phyloP scores from a whole-genome alignment of 768 basidiomycete genomes.

The Xerocomellus dryophilus region DNA sequence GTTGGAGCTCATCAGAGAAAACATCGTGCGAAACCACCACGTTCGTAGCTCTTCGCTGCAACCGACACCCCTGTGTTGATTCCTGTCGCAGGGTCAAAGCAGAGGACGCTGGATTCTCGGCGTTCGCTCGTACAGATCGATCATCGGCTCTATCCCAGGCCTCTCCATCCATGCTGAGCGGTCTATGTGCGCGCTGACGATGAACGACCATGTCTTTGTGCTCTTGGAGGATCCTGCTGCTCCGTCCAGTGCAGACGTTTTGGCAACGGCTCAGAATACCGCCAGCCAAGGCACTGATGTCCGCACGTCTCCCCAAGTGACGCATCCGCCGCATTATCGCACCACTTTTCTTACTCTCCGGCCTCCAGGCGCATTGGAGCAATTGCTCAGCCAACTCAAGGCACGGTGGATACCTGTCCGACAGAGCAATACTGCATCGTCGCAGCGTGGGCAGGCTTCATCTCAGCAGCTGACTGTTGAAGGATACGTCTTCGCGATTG shows the following conservation, averaged over 20 bases:
- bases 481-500: conserved; percentile 70
- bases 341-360: conserved; percentile 73
- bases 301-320: conserved; percentile 16
- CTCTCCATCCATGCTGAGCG: conserved; percentile 55
- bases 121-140: conserved; percentile 72
- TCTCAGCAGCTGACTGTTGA: conserved; percentile 72
- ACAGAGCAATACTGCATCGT: conserved; percentile 39
- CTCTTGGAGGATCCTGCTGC: conserved; percentile 73
- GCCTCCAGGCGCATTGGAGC: conserved; percentile 73
- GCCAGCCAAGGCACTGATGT: conserved; percentile 24
- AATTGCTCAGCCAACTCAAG: conserved; percentile 67
- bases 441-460: conserved; percentile 46
- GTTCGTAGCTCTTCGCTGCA: conserved; percentile 34
- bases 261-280: conserved; percentile 37
- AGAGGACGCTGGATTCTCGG: conserved; percentile 68
- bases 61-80: conserved; percentile 18
- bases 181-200: conserved; percentile 71
- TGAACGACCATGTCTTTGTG: conserved; percentile 80
- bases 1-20: conserved; percentile 63
- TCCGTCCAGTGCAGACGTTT: conserved; percentile 61
- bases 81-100: conserved; percentile 47
- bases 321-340: conserved; percentile 56
- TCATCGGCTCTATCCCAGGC: conserved; percentile 54
- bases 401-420: conserved; percentile 74
- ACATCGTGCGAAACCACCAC: conserved; percentile 69